phyloP scores from a whole-genome alignment of 352 stramenopile genomes.

The Phytophthora hibernalis region DNA sequence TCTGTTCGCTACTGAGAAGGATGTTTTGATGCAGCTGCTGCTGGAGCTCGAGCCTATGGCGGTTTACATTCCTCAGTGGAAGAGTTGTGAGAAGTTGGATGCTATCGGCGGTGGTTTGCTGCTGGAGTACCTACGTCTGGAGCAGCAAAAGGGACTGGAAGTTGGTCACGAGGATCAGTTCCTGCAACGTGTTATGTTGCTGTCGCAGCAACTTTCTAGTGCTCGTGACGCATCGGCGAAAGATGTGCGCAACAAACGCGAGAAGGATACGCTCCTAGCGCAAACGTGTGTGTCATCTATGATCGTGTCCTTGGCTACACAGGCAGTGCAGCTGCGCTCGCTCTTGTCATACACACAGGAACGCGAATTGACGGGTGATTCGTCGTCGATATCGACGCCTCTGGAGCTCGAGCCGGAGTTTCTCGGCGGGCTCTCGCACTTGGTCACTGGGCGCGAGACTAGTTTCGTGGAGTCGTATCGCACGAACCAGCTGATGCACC shows the following conservation, averaged over 20 bases:
- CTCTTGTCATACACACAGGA: slow-evolving; percentile 60
- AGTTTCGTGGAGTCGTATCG: slow-evolving; percentile 67
- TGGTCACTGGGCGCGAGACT: slow-evolving; percentile 54
- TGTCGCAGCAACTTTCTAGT: slow-evolving; percentile 62
- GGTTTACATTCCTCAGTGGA: slow-evolving; percentile 70
- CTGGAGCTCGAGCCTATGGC: slow-evolving; percentile 63
- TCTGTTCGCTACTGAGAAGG: slow-evolving; percentile 73
- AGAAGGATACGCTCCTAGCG: slow-evolving; percentile 42
- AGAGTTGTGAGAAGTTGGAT: slow-evolving; percentile 52
- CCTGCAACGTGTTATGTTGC: slow-evolving; percentile 61
- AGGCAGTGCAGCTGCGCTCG: slow-evolving; percentile 59
- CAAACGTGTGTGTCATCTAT: slow-evolving; percentile 70
- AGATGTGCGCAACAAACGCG: slow-evolving; percentile 11
- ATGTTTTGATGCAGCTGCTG: slow-evolving; percentile 59
- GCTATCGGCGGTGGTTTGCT: slow-evolving; percentile 65
- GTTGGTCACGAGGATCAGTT: slow-evolving; percentile 63
- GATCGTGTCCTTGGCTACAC: slow-evolving; percentile 63
- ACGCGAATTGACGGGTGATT: slow-evolving; percentile 39
- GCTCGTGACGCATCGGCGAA: slow-evolving; percentile 42
- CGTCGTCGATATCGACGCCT: slow-evolving; percentile 29
- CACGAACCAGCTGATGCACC: slow-evolving; percentile 57
- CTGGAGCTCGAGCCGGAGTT: slow-evolving; percentile 62
- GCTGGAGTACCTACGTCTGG: slow-evolving; percentile 76
- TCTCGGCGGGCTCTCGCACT: slow-evolving; percentile 42
- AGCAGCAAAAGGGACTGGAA: slow-evolving; percentile 65